Conservation (phyloP, 2,329 filamentous ascomycete species). For the Bipolaris oryzae region DNA sequence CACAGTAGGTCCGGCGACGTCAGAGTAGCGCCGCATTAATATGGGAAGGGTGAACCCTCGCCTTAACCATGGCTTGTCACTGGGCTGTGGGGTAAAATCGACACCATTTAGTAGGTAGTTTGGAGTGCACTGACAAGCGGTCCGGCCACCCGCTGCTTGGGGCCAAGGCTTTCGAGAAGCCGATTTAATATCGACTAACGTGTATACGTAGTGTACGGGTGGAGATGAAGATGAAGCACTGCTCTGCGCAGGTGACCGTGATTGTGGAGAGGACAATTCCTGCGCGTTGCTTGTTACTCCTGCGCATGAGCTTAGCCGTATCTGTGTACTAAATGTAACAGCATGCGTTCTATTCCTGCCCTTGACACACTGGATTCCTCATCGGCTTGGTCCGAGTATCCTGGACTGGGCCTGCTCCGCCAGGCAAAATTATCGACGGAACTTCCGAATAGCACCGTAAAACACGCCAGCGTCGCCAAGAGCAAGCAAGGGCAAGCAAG, state of each 20-base stretch:
- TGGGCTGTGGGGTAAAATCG: constrained; percentile 22
- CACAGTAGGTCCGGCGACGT: constrained; percentile 27
- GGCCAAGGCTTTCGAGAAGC: neutral
- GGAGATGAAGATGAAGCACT: too few species aligned
- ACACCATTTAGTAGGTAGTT: neutral
- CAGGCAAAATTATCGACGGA: neutral
- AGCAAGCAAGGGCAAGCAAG: neutral
- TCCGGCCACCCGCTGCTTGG: constrained; percentile 15
- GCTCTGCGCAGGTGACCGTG: neutral
- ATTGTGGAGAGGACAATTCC: too few species aligned
- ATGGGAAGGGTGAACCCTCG: constrained; percentile 12
- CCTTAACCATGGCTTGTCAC: constrained; percentile 13
- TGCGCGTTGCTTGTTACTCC: neutral
- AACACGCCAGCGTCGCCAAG: constrained; percentile 18
- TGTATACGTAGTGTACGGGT: neutral
- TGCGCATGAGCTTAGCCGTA: neutral
- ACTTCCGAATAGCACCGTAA: constrained; percentile 14
- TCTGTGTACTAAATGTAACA: neutral
- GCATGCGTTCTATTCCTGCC: neutral
- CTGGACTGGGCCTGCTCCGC: neutral
- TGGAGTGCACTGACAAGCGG: constrained; percentile 10
- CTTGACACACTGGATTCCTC: neutral
- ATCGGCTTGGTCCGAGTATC: neutral
- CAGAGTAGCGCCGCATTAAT: constrained; percentile 21
- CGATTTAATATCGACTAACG: neutral